Conservation (phyloP, 768 basidiomycete species). For the Pilatotrama ljubarskyi region DNA sequence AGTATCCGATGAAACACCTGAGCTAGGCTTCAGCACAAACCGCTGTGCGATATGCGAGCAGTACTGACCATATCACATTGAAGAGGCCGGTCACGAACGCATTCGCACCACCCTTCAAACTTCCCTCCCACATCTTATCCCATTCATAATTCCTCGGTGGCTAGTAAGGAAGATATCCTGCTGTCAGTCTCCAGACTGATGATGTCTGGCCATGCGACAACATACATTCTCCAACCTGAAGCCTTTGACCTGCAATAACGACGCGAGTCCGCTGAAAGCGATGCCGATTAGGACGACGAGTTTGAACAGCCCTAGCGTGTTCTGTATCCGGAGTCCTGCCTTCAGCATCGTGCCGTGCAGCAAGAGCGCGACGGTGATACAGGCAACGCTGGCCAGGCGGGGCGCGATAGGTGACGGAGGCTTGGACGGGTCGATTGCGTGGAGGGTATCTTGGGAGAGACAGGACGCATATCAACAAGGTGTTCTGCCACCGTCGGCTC, state of each 20-base stretch:
- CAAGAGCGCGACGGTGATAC: slow-evolving; percentile 55
- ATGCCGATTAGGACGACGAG: slow-evolving; percentile 55
- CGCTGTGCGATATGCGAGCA: background rate
- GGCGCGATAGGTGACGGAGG: slow-evolving; percentile 49
- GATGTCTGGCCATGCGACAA: too few relatives aligned
- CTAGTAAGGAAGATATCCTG: slow-evolving; percentile 12
- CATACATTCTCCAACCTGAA: slow-evolving; percentile 50
- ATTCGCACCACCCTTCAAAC: slow-evolving; percentile 49
- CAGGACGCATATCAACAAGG: background rate
- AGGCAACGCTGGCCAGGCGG: slow-evolving; percentile 54
- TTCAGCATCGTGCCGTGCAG: slow-evolving; percentile 56
- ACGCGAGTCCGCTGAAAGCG: slow-evolving; percentile 53
- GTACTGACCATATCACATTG: slow-evolving; percentile 64
- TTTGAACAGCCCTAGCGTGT: slow-evolving; percentile 62
- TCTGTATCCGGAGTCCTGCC: slow-evolving; percentile 63
- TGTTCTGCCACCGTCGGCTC: too few relatives aligned
- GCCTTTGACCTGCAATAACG: slow-evolving; percentile 48
- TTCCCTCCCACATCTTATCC: slow-evolving; percentile 65
- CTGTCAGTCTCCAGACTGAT: too few relatives aligned
- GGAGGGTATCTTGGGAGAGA: slow-evolving; percentile 52
- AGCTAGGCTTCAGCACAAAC: background rate
- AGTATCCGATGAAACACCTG: slow-evolving; percentile 74
- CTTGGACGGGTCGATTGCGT: slow-evolving; percentile 46
- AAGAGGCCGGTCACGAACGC: slow-evolving; percentile 66
- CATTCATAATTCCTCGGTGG: slow-evolving; percentile 59